Evolutionary conservation across 2,329 filamentous ascomycete species (phyloP).

Genomic region (Ophiostoma pallidulum): DNA sequence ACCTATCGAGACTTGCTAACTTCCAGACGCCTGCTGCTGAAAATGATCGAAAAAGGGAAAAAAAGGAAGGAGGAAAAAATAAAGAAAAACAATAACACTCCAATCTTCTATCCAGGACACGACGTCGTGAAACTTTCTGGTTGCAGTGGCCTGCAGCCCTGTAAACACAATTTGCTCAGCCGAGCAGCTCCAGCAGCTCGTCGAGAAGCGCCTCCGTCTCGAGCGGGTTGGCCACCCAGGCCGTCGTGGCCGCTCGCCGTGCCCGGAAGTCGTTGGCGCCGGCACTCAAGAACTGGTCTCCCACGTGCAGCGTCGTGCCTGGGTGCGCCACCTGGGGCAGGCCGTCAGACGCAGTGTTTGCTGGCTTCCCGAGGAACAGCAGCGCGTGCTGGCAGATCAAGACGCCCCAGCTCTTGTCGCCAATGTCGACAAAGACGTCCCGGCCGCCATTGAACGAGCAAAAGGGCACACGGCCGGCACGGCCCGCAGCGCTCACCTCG

Average conservation of each 20-base stretch:
- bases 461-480: constrained; percentile 57
- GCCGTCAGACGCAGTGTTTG: constrained; percentile 27
- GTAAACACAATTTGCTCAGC: neutral
- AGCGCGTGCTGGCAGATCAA: constrained; percentile 61
- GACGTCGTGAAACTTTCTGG: no score
- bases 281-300: constrained; percentile 92
- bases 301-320: constrained; percentile 68
- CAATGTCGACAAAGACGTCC: constrained; percentile 97
- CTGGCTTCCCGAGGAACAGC: constrained; percentile 38
- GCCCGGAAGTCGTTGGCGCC: constrained; percentile 98
- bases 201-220: constrained; percentile 88
- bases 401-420: constrained; percentile 95
- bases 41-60: no score
- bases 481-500: constrained; percentile 66
- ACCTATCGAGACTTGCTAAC: no score
- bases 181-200: constrained; percentile 58
- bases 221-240: constrained; percentile 87
- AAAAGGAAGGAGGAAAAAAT: no score
- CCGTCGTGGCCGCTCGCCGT: constrained; percentile 81
- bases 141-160: no score
- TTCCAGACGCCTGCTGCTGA: no score
- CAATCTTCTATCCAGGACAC: no score
- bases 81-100: no score
- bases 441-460: constrained; percentile 98
- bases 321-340: constrained; percentile 7